Conservation (phyloP, 116 monocot species). For the Posidonia oceanica region DNA sequence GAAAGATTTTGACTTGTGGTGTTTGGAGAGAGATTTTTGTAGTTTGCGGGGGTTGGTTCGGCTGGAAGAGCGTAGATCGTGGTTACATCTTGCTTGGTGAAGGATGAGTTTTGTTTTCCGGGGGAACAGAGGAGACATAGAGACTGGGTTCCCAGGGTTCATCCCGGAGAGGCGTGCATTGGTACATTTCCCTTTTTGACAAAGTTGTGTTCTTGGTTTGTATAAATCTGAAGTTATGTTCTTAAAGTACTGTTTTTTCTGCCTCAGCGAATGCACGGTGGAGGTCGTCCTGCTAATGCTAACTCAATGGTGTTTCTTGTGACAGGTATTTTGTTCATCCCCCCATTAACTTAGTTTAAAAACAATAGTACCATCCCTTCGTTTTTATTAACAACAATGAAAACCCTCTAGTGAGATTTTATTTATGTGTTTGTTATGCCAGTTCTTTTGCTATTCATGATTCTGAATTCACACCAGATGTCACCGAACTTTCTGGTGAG, state of each 20-base stretch:
- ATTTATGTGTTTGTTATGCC: not conserved
- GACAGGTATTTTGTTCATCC: slow-evolving; percentile 46
- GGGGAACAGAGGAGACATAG: slow-evolving; percentile 65
- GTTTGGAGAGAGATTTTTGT: no score
- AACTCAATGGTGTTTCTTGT: slow-evolving; percentile 86
- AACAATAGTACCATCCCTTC: not conserved
- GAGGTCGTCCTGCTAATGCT: slow-evolving; percentile 49
- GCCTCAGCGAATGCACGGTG: slow-evolving; percentile 52
- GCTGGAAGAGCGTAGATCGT: no score
- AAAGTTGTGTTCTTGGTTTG: not conserved
- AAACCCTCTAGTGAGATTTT: not conserved
- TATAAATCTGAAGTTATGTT: not conserved
- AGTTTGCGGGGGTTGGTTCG: no score
- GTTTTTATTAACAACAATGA: not conserved
- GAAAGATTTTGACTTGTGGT: no score
- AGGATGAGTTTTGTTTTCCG: slow-evolving; percentile 91
- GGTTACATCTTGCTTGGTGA: not conserved
- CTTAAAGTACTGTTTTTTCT: not conserved
- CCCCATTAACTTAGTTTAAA: no score
- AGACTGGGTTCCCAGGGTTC: slow-evolving; percentile 58
- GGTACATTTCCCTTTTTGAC: slow-evolving; percentile 20
- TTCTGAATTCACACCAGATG: slow-evolving; percentile 90
- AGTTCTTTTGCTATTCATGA: slow-evolving; percentile 74
- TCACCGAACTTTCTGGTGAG: slow-evolving; percentile 90
- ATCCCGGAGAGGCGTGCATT: slow-evolving; percentile 63